phyloP scores from a whole-genome alignment of 129 eudicot genomes.

The Chrysanthemum seticuspe region DNA sequence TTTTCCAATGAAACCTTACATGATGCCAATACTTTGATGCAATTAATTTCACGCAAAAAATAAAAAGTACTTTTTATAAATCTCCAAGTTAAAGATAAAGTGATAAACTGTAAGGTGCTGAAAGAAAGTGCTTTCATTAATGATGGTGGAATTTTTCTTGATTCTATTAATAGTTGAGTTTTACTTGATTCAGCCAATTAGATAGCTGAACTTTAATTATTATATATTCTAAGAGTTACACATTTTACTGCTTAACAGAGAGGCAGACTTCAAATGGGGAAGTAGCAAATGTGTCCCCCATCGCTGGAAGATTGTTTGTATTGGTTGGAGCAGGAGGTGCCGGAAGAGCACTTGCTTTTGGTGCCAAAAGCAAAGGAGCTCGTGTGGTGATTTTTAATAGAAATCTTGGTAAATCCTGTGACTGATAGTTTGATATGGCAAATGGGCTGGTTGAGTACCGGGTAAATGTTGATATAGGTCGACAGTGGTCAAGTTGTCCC shows the following conservation, averaged over 20 bases:
- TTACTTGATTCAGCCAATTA: background rate
- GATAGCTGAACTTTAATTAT: too few species aligned
- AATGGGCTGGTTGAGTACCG: too few species aligned
- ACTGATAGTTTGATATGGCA: background rate
- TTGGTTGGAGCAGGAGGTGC: slow-evolving; percentile 97
- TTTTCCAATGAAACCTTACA: background rate
- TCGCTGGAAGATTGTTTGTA: slow-evolving; percentile 69
- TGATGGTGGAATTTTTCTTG: background rate
- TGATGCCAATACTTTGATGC: background rate
- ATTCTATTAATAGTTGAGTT: background rate
- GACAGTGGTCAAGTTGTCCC: too few species aligned
- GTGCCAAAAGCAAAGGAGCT: slow-evolving; percentile 87
- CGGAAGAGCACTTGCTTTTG: slow-evolving; percentile 85
- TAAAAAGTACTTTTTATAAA: background rate
- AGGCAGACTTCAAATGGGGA: slow-evolving; percentile 42
- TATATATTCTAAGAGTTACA: too few species aligned
- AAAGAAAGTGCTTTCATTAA: background rate
- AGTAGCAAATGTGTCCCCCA: slow-evolving; percentile 52
- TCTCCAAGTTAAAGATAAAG: background rate
- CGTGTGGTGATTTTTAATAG: slow-evolving; percentile 80
- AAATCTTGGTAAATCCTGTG: slow-evolving; percentile 48
- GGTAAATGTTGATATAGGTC: too few species aligned
- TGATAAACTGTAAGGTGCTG: background rate
- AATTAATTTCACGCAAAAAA: background rate
- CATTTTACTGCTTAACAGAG: slow-evolving; percentile 36